phyloP scores from a whole-genome alignment of 2,329 filamentous ascomycete genomes.

The Alternaria panax region DNA sequence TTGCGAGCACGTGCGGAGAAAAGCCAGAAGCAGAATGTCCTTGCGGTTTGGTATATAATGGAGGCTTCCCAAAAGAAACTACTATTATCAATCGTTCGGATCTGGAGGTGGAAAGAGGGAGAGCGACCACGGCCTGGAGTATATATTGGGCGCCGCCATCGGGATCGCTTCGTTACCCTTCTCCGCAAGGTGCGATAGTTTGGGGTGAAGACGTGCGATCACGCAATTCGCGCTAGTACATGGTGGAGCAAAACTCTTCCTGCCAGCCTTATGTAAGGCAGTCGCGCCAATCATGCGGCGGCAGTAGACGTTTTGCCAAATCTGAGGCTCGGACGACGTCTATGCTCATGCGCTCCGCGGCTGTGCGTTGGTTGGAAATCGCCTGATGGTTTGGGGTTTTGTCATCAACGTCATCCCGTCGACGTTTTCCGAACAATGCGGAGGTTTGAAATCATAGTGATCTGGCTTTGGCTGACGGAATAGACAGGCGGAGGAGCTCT shows the following conservation, averaged over 20 bases:
- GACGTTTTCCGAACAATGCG: constrained; percentile 7
- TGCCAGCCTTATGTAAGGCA: constrained; percentile 29
- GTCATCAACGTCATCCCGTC: constrained; percentile 27
- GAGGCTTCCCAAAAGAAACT: constrained; percentile 27
- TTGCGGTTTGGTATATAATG: constrained; percentile 19
- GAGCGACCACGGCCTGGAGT: constrained; percentile 26
- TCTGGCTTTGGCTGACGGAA: neutral
- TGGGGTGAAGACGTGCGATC: constrained; percentile 43
- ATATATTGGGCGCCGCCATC: constrained; percentile 42
- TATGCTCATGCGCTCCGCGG: constrained; percentile 21
- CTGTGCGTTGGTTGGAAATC: constrained; percentile 22
- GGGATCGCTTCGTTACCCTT: constrained; percentile 40
- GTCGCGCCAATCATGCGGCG: constrained; percentile 28
- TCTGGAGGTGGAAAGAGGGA: constrained; percentile 29
- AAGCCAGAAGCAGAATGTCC: constrained; percentile 12
- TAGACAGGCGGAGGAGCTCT: neutral
- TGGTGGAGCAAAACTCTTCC: constrained; percentile 33
- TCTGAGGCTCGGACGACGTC: constrained; percentile 14
- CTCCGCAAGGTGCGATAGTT: constrained; percentile 38
- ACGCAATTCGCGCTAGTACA: constrained; percentile 44
- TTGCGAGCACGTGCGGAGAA: constrained; percentile 31
- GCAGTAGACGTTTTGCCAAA: constrained; percentile 14
- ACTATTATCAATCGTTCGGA: constrained; percentile 30
- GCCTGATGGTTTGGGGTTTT: constrained; percentile 17
- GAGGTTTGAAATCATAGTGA: constrained; percentile 11